Evolutionary conservation across 805 yeast species (phyloP).

Genomic region (Suhomyces prunicola): DNA sequence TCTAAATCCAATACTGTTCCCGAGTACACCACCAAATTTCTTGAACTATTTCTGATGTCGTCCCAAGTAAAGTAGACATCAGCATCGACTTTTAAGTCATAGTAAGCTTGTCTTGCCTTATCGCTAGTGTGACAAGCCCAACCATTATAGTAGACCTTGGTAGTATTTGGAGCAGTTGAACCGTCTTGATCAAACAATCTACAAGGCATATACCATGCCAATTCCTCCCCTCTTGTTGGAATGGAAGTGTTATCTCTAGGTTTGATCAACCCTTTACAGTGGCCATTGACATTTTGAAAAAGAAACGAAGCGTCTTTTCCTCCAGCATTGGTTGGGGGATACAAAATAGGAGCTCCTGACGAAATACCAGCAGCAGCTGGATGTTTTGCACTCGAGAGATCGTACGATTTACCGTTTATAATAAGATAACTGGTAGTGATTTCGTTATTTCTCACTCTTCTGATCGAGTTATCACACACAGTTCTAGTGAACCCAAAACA

Average conservation of each 20-base stretch:
- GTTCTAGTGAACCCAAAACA: constrained; percentile 90
- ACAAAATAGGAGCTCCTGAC: constrained; percentile 66
- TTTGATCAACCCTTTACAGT: constrained; percentile 73
- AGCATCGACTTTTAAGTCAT: constrained; percentile 56
- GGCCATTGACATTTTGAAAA: constrained; percentile 89
- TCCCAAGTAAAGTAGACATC: constrained; percentile 91
- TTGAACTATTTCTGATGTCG: constrained; percentile 61
- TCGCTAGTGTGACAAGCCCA: constrained; percentile 88
- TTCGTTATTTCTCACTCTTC: constrained; percentile 59
- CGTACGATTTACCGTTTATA: constrained; percentile 80
- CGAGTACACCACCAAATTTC: constrained; percentile 83
- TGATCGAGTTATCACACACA: constrained; percentile 52
- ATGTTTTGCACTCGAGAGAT: constrained; percentile 65
- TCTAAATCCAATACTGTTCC: constrained; percentile 86
- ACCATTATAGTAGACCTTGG: constrained; percentile 67
- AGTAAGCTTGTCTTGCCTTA: constrained; percentile 66
- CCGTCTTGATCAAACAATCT: constrained; percentile 68
- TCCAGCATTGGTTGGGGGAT: constrained; percentile 86
- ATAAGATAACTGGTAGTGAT: constrained; percentile 61
- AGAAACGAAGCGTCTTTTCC: constrained; percentile 81
- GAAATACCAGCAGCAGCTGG: constrained; percentile 80
- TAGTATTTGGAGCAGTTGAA: constrained; percentile 60
- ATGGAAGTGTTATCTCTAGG: constrained; percentile 70
- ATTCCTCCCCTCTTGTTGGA: constrained; percentile 56
- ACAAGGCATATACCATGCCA: constrained; percentile 98